phyloP scores from a whole-genome alignment of 192 early-diverging fungal species.

The Mortierella claussenii region DNA sequence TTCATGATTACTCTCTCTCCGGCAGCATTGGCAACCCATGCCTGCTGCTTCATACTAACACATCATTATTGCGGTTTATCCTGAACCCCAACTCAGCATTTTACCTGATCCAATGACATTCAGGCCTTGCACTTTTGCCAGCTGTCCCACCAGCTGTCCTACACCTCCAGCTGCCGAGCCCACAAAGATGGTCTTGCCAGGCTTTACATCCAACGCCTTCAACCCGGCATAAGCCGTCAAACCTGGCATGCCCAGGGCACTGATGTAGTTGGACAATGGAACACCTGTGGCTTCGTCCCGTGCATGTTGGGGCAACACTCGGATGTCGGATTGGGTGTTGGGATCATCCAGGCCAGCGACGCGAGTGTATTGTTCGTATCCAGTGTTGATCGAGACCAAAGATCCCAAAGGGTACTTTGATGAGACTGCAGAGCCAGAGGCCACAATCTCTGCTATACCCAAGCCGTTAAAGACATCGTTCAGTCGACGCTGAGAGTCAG shows the following conservation, averaged over 20 bases:
- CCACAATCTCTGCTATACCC: constrained; percentile 50
- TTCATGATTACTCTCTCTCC: too few relatives aligned
- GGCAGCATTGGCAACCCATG: too few relatives aligned
- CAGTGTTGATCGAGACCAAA: constrained; percentile 61
- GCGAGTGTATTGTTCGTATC: constrained; percentile 71
- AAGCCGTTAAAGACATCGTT: constrained; percentile 23
- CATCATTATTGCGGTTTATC: too few relatives aligned
- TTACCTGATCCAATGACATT: constrained; percentile 79
- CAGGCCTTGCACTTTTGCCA: constrained; percentile 82
- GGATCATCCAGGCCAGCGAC: constrained; percentile 55
- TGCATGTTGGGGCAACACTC: constrained; percentile 55
- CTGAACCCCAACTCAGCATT: background rate
- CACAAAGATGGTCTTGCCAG: constrained; percentile 87
- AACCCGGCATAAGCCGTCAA: constrained; percentile 54
- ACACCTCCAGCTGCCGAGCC: constrained; percentile 88
- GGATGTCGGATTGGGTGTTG: constrained; percentile 53
- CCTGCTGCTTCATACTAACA: too few relatives aligned
- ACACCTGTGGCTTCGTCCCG: constrained; percentile 44
- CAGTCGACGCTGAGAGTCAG: constrained; percentile 6
- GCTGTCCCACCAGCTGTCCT: constrained; percentile 79
- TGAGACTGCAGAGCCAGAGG: constrained; percentile 59
- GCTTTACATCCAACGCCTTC: constrained; percentile 74
- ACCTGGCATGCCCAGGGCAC: constrained; percentile 73
- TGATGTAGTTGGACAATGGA: constrained; percentile 23
- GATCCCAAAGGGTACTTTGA: constrained; percentile 69